phyloP scores from a whole-genome alignment of 2,329 filamentous ascomycete genomes.

The Tolypocladium nubicola region DNA sequence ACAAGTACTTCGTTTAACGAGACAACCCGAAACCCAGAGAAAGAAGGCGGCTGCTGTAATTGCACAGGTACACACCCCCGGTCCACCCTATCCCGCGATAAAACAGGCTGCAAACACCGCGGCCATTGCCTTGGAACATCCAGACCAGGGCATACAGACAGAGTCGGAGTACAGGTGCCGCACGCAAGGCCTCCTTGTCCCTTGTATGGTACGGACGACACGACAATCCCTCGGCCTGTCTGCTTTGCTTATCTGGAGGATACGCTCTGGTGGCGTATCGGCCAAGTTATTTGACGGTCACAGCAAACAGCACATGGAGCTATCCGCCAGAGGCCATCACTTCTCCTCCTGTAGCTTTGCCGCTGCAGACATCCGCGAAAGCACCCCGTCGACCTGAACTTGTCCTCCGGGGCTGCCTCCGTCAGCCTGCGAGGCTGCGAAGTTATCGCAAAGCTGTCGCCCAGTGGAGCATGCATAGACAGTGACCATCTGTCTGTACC shows the following conservation, averaged over 20 bases:
- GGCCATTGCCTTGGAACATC: not conserved
- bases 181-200: not conserved
- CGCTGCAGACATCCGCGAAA: not conserved
- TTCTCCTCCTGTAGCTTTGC: not conserved
- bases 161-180: not conserved
- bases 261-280: not conserved
- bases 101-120: not conserved
- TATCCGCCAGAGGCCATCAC: not conserved
- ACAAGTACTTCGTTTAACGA: not conserved
- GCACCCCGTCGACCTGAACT: not conserved
- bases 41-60: not conserved
- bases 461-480: not conserved
- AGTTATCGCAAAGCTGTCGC: too few species aligned
- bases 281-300: not conserved
- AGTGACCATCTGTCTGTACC: not conserved
- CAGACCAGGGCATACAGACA: not conserved
- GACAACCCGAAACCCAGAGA: not conserved
- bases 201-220: not conserved
- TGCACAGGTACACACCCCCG: not conserved
- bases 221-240: not conserved
- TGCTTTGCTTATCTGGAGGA: not conserved
- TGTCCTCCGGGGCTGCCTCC: not conserved
- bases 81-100: not conserved
- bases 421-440: not conserved
- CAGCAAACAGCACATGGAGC: not conserved